Base-by-base conservation (phyloP, 257 asterid species). In the Solanum piurae region DNA sequence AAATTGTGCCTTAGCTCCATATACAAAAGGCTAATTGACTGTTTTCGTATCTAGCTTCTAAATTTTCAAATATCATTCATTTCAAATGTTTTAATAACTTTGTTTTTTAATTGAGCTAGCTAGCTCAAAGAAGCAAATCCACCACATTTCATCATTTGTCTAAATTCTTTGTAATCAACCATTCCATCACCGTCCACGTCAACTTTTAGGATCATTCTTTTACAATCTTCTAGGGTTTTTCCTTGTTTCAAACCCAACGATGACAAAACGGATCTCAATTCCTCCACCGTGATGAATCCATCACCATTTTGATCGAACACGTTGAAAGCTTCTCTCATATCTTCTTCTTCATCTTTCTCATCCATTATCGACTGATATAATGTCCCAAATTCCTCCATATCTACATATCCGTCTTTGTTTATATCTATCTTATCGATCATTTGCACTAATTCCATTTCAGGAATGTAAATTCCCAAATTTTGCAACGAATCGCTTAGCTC, bases 81-180 rank as follows among this genome's bases (percentile, higher is more conserved):
- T 27, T 25, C n/a, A 46, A 46, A 46, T 46, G 18, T 46, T 44
- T 44, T 44, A 44, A 44, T 4, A 44, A 46, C 6, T 44, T 44
- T 1, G 18, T 4, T 12, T 4, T 4, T 46, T 46, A 12, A 12
- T 12, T 46, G 16, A 46, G 55, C 18, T 46, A 46, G 84, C 18
- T 46, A 44, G 84, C 77, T 84, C 69, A 90, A 87, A 44, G 92
- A 90, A 71, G 91, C 88, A 84, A 91, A 91, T 37, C 92, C 93
- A 87, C 93, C 93, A 29, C 91, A 69, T 87, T 91, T 91, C 93
- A 91, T 91, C 93, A 91, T 91, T 88, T 91, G 92, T 49, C 86
- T 84, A 76, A 91, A 91, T 76, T 91, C 92, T 33, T 84, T 90
- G 18, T 83, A 91, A 42, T 91, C 80, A 36, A 91, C 92, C 90